Percentiles rank a stretch among this genome's conserved stretches.
Conservation (phyloP, 192 early-diverging fungal species). For the Jimgerdemannia lactiflua region DNA sequence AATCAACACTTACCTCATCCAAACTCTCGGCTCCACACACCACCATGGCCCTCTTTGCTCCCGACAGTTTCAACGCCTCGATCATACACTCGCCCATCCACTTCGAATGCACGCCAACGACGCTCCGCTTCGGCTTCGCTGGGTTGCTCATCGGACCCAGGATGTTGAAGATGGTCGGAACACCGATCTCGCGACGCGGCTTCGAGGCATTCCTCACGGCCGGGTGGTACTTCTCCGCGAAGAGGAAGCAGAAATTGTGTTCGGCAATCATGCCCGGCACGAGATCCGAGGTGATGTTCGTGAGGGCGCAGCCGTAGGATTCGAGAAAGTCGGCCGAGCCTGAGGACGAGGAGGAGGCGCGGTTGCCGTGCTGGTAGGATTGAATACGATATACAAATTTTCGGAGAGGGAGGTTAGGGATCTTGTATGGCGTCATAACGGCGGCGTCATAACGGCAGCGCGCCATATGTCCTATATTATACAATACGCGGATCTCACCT, state of each 20-base stretch:
- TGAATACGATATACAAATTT: not conserved
- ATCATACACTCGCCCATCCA: constrained; percentile 78
- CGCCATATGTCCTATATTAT: constrained; percentile 1
- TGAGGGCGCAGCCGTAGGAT: constrained; percentile 72
- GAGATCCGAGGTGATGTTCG: constrained; percentile 56
- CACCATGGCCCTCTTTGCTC: constrained; percentile 81
- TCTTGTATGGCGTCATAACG: not conserved
- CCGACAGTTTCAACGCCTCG: constrained; percentile 74
- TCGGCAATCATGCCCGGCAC: constrained; percentile 64
- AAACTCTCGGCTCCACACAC: constrained; percentile 89
- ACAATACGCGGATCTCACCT: constrained; percentile 47
- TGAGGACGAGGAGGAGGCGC: constrained; percentile 84
- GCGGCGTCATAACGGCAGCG: not conserved
- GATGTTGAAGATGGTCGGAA: constrained; percentile 93
- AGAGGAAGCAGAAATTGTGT: constrained; percentile 87
- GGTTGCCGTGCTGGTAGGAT: constrained; percentile 78
- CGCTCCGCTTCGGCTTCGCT: constrained; percentile 70
- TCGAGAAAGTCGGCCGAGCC: constrained; percentile 97
- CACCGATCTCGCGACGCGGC: constrained; percentile 82
- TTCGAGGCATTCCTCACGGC: constrained; percentile 78
- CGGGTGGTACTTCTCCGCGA: constrained; percentile 90
- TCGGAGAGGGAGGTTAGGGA: too few species aligned
- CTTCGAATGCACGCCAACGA: constrained; percentile 91
- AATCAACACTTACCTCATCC: constrained; percentile 66
- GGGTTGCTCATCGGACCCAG: constrained; percentile 93